Base-by-base conservation (phyloP, 1,284 basidiomycete genomes). In the Pseudozyma hubeiensis region DNA sequence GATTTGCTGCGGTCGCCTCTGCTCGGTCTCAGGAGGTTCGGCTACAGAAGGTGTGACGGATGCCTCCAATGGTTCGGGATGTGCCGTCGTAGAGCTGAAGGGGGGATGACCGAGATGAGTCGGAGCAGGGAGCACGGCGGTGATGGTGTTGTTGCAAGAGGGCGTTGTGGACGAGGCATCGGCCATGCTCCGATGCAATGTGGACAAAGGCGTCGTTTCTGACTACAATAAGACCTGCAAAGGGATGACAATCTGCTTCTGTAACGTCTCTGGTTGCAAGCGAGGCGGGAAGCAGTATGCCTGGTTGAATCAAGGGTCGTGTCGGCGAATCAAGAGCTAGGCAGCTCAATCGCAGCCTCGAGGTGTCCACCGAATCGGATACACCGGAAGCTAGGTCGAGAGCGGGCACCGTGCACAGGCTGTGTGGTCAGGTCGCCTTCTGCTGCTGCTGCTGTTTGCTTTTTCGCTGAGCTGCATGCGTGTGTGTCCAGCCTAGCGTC, bases 181-280 rank as follows among this genome's bases (percentile, higher is more conserved):
- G 65, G 52, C 40, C 65, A 68, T 68, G 47, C 60, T 63, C 65
- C 59, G 59, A 58, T 19, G 39, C 5, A 17, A 30, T 47, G 8
- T 37, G 35, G 4, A 37, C 14, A 4, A 37, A 37, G 35, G 35
- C 24, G 1, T 24, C 24, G 24, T 24, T 2, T 24, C 24, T 24
- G 24, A 24, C 24, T 24, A 24, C 24, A 24, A 24, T 24, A 24
- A 24, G 24, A 24, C 1, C 4, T 24, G 24, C 24, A 24, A 24
- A 24, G 41, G 19, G n/a, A 41, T 41, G 40, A 13, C 7, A 17
- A 17, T 41, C 5, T 16, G 40, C 35, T 1, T 37, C 10, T 14
- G 8, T 2, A 37, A 41, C 13, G 16, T 41, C 10, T 11, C 7
- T 24, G 35, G 35, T 37, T 37, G 30, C 30, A 31, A 34, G 46